Conservation (phyloP, 495 filamentous ascomycete genomes). For the Trichoderma erinaceum region DNA sequence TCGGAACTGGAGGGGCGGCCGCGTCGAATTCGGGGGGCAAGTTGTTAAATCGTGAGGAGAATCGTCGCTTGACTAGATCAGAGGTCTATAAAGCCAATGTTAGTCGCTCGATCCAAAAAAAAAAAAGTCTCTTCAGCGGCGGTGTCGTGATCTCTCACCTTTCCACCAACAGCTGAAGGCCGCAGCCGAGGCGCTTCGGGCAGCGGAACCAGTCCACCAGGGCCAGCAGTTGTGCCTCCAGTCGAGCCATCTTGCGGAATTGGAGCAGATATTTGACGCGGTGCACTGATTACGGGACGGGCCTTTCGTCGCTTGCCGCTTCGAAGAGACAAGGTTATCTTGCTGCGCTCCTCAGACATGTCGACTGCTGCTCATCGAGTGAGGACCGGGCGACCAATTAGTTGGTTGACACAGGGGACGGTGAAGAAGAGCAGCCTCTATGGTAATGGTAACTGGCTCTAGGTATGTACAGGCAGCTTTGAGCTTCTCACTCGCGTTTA, state of each 20-base stretch:
- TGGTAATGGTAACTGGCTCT: background rate
- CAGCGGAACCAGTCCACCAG: slow-evolving; percentile 17
- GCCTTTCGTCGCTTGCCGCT: slow-evolving; percentile 69
- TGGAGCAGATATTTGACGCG: slow-evolving; percentile 68
- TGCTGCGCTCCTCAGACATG: slow-evolving; percentile 61
- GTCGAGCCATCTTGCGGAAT: slow-evolving; percentile 41
- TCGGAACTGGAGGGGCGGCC: slow-evolving; percentile 61
- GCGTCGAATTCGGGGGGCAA: slow-evolving; percentile 61
- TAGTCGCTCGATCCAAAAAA: background rate
- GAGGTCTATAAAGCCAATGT: slow-evolving; percentile 50
- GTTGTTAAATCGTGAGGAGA: slow-evolving; percentile 84
- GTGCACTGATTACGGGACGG: slow-evolving; percentile 74
- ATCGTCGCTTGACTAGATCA: slow-evolving; percentile 89
- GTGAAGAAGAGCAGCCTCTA: background rate
- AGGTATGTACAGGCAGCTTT: background rate
- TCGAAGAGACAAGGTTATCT: slow-evolving; percentile 68
- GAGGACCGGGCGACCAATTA: background rate
- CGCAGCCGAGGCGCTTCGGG: slow-evolving; percentile 34
- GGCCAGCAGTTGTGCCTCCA: slow-evolving; percentile 21
- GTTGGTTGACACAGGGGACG: background rate
- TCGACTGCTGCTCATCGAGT: slow-evolving; percentile 16
- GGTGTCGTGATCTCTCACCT: slow-evolving; percentile 23
- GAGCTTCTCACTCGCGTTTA: background rate
- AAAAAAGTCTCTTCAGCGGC: too few relatives aligned
- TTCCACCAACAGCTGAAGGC: slow-evolving; percentile 38